Evolutionary conservation across 179 eudicot genomes (phyloP), one percentile per base, ranked within the genome.

Genomic region (Camellia oleifera): DNA sequence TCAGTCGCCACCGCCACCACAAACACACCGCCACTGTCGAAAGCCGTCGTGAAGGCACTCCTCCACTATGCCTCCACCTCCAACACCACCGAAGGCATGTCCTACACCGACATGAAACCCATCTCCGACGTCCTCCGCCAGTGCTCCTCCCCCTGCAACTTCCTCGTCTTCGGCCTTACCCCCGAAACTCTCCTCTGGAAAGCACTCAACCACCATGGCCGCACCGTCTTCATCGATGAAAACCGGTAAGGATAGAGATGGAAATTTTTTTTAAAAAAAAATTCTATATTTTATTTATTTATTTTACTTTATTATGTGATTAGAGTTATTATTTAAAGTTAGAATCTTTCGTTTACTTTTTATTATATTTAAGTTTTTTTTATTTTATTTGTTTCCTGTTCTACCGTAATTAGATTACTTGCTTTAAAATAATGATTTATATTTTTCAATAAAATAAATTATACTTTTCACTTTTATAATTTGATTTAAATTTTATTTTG

Each of bases 221-320:
- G 95, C 15, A 95, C 99, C 0, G 97, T 94, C 17, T 93, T 91
- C 85, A 88, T 95, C 56, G 99, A 92, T 8, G 97, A 95, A 56
- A 95, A 89, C 79, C 52, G 95, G 81, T 58, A 56, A 2, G 40
- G 2, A 1, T 32, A 32, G 40, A 32, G 40, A 32, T 32, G 40
- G 40, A 32, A 32, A 32, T 26, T 26, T 26, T 23, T 23, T 26
- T 32, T 1, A 32, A 32, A 32, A 32, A 26, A 32, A 32, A 32
- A 26, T 26, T 26, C 32, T 26, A 26, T 26, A 26, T 26, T 26
- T 26, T 26, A 26, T 26, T 26, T 26, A 26, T 26, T 26, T 26
- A 26, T 26, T 26, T 26, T 26, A 26, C 32, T 26, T 26, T 26
- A 26, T 26, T 26, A 26, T 26, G 32, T 26, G 1, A 26, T 26